Evolutionary conservation across 2,329 filamentous ascomycete species (phyloP).

Genomic region (Tolypocladium cylindrosporum): DNA sequence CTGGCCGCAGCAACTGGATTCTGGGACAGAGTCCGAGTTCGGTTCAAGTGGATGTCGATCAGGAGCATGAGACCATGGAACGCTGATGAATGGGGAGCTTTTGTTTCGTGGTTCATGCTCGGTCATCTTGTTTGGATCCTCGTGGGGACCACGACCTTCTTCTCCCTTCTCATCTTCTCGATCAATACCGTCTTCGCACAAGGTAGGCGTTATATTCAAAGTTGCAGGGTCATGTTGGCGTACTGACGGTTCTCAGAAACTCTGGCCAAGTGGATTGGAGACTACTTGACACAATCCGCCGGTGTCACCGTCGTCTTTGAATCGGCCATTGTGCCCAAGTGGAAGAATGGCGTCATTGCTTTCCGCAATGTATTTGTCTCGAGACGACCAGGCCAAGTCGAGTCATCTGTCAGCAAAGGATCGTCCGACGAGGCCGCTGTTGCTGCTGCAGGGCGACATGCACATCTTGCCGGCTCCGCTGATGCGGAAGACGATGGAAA

Average conservation of each 20-base stretch:
- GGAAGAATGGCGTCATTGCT: slow-evolving; percentile 89
- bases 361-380: slow-evolving; percentile 97
- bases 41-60: slow-evolving; percentile 97
- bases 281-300: slow-evolving; percentile 89
- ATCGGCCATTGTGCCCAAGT: slow-evolving; percentile 92
- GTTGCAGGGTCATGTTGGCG: not conserved
- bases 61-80: slow-evolving; percentile 91
- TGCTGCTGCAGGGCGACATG: slow-evolving; percentile 61
- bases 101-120: slow-evolving; percentile 86
- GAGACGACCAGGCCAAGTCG: slow-evolving; percentile 70
- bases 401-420: slow-evolving; percentile 82
- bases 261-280: slow-evolving; percentile 83
- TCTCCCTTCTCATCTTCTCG: slow-evolving; percentile 79
- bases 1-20: slow-evolving; percentile 87
- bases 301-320: slow-evolving; percentile 94
- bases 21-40: slow-evolving; percentile 78
- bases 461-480: slow-evolving; percentile 18
- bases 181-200: slow-evolving; percentile 97
- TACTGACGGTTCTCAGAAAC: slow-evolving; percentile 52
- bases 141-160: slow-evolving; percentile 95
- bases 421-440: slow-evolving; percentile 81
- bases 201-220: slow-evolving; percentile 37
- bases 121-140: slow-evolving; percentile 93
- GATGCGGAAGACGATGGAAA: slow-evolving; percentile 71
- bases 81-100: slow-evolving; percentile 89